A percentile compares a stretch with the other conserved stretches of the same genome.
phyloP scores from a whole-genome alignment of 768 basidiomycete genomes.

The Cubamyces lactineus region DNA sequence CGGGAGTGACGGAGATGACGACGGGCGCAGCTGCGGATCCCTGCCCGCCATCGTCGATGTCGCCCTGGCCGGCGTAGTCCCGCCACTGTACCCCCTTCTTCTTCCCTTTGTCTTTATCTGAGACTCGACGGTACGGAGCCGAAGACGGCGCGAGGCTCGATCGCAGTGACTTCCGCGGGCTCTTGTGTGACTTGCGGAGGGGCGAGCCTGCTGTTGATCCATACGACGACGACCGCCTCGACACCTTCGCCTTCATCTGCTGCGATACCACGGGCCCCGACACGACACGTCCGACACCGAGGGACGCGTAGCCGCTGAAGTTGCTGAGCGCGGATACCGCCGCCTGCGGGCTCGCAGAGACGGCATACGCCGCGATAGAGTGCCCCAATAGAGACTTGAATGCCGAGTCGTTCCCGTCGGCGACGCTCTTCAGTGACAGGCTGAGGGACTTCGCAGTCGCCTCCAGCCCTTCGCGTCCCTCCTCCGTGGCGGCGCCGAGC shows the following conservation, averaged over 20 bases:
- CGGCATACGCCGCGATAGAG: conserved; percentile 62
- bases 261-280: conserved; percentile 49
- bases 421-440: conserved; percentile 53
- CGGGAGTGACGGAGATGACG: conserved; percentile 27
- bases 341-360: conserved; percentile 34
- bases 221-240: conserved; percentile 50
- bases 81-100: conserved; percentile 86
- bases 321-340: conserved; percentile 42
- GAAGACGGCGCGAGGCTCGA: conserved; percentile 51
- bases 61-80: conserved; percentile 84
- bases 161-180: conserved; percentile 73
- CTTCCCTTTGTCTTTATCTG: conserved; percentile 64
- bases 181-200: conserved; percentile 37
- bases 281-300: conserved; percentile 49
- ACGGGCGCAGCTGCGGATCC: conserved; percentile 18
- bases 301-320: conserved; percentile 55
- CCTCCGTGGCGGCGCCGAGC: conserved; percentile 45
- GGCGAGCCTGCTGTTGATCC: conserved; percentile 45
- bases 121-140: conserved; percentile 63
- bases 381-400: conserved; percentile 71
- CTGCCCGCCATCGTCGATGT: conserved; percentile 65
- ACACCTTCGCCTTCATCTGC: conserved; percentile 38
- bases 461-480: conserved; percentile 41
- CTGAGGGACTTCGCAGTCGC: conserved; percentile 52
- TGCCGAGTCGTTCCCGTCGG: conserved; percentile 69